Base-by-base conservation (phyloP, 2,329 filamentous ascomycete genomes). In the Pleurostoma richardsiae region DNA sequence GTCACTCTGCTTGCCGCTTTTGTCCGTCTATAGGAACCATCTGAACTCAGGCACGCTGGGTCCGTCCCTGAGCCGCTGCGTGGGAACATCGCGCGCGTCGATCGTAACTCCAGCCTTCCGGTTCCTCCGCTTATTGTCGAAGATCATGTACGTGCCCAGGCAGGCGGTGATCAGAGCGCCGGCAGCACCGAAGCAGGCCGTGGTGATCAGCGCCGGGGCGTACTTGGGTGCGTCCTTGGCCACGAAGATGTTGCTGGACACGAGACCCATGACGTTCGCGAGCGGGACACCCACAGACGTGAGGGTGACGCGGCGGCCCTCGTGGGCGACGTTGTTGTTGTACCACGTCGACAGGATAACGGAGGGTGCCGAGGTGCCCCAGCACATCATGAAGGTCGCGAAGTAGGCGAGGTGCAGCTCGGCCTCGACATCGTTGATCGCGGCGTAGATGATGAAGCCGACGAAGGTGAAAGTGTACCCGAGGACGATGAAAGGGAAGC, bases 321-420 rank as follows among this genome's bases (percentile, higher is more conserved):
- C 88, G 56, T 91, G 79, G 1, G 86, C 86, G 47, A 90, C 79
- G 60, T 92, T 92, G 71, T 91, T 91, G 68, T 88, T 91, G 67
- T 90, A 90, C 83, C 61, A 70, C 29, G 47, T 80, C 72, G 54
- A 82, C 69, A 84, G 70, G 10, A 91, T 71, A 6, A 90, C 86
- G 0, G 81, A 86, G 0, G 88, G 86, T 0, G 86, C 86, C 1
- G 82, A 84, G 0, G 85, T 89, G 11, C 87, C 87, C 82, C 85
- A 90, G 8, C 82, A 86, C 85, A 90, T 89, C 83, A 90, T 86
- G 63, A 90, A 91, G 46, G 78, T 83, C 4, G 86, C 85, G 53
- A 83, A 90, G 58, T 90, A 90, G 1, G 85, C 86, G 2, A 89
- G 72, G 4, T 76, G 72, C n/a, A 85, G 62, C 38, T 85, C 70